A percentile compares a stretch with the other conserved stretches of the same genome.
phyloP scores from a whole-genome alignment of 106 monocot species.

The Dendrobium catenatum region DNA sequence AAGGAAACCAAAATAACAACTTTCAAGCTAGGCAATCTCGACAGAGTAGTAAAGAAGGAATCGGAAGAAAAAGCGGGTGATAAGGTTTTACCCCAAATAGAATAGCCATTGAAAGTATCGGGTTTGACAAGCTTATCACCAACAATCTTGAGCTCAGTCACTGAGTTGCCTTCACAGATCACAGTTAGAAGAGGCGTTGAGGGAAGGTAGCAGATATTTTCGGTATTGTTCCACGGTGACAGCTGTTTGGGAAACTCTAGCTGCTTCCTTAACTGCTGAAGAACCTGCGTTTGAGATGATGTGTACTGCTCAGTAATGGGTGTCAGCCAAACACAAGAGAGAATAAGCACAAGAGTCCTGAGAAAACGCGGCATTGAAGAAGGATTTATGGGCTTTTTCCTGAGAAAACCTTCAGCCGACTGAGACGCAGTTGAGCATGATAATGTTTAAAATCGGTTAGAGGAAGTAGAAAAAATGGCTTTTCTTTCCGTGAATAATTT shows the following conservation, averaged over 20 bases:
- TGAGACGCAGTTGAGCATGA: neutral
- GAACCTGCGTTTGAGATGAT: conserved; percentile 47
- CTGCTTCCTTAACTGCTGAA: conserved; percentile 78
- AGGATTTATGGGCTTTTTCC: neutral
- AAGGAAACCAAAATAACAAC: conserved; percentile 74
- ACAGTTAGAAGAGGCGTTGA: conserved; percentile 30
- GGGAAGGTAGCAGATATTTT: conserved; percentile 45
- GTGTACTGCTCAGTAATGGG: conserved; percentile 37
- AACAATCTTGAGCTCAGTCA: conserved; percentile 71
- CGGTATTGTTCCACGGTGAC: conserved; percentile 43
- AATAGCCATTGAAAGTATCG: conserved; percentile 39
- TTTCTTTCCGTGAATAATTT: neutral
- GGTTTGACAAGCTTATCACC: conserved; percentile 58
- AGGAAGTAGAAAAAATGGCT: neutral
- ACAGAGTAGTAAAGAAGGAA: conserved; percentile 78
- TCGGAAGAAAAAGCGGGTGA: conserved; percentile 55
- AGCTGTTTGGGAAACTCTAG: conserved; percentile 66
- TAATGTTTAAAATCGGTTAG: neutral
- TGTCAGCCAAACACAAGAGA: conserved; percentile 23
- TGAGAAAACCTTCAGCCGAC: neutral
- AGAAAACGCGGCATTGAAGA: conserved; percentile 23
- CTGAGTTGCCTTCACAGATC: conserved; percentile 34
- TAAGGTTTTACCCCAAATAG: conserved; percentile 38
- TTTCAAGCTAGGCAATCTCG: conserved; percentile 63
- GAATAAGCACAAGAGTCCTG: conserved; percentile 7